Conservation (phyloP, 2,329 filamentous ascomycete species). For the Parascedosporium putredinis region DNA sequence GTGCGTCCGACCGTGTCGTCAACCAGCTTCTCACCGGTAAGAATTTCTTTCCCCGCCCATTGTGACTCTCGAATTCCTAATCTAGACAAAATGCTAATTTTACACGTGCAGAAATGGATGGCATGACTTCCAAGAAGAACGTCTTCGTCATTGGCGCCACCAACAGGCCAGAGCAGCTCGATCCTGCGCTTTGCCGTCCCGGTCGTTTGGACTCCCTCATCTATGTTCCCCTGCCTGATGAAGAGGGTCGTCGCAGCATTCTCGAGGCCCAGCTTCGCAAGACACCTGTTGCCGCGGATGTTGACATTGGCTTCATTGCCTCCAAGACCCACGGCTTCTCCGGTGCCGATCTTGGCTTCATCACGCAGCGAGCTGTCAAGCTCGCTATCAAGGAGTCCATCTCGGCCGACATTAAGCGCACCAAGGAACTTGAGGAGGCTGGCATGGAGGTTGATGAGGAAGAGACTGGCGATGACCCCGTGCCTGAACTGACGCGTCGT, state of each 20-base stretch:
- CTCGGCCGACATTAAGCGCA: constrained; percentile 73
- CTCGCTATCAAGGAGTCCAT: constrained; percentile 98
- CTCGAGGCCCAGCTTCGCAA: constrained; percentile 95
- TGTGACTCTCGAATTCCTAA: neutral
- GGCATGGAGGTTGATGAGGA: constrained; percentile 64
- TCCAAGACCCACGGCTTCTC: constrained; percentile 98
- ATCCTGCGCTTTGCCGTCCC: constrained; percentile 94
- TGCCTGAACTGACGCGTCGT: constrained; percentile 87
- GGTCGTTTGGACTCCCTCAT: constrained; percentile 98
- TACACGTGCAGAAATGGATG: constrained; percentile 71
- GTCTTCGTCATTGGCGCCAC: constrained; percentile 99
- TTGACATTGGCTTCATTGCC: constrained; percentile 86
- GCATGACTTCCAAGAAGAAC: constrained; percentile 99
- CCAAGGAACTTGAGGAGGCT: constrained; percentile 78
- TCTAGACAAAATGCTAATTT: constrained; percentile 5
- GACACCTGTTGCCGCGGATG: constrained; percentile 80
- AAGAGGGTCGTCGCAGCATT: constrained; percentile 79
- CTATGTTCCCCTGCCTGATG: constrained; percentile 93
- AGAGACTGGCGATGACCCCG: constrained; percentile 79
- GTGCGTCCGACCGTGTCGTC: constrained; percentile 97
- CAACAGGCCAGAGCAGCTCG: constrained; percentile 96
- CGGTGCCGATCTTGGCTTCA: constrained; percentile 97
- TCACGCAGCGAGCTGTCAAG: constrained; percentile 98
- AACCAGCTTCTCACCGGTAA: constrained; percentile 96
- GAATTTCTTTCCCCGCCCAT: constrained; percentile 20